Base-by-base conservation (phyloP, 352 stramenopile species). In the Globisporangium rhizosaccharum region DNA sequence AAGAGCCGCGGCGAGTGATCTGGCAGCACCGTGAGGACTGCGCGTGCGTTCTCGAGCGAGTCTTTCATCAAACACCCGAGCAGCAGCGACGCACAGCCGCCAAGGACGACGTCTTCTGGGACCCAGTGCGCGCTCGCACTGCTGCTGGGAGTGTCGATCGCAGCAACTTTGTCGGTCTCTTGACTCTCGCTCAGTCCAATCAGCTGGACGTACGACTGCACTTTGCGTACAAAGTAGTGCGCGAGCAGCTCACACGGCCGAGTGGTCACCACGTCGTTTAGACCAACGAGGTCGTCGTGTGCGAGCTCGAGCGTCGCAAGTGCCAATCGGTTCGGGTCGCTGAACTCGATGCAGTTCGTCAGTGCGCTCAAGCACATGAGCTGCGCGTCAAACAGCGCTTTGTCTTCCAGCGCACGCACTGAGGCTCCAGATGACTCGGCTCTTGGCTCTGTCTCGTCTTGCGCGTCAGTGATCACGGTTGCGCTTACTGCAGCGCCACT, bases 51-150 rank as follows among this genome's bases (percentile, higher is more conserved):
- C 11, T 33, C 51, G 0, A 57, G 48, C 2, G 77, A 87, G 11
- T 68, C 57, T 33, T 78, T 78, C 75, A 92, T 89, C 57, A 94
- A 50, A 56, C 79, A 92, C 18, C 84, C 84, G 0, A 94, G 68
- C 41, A 94, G 45, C 18, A 94, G 60, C 3, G 82, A 88, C 1
- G 59, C 70, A 30, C 78, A 90, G 0, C 84, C 84, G 50, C 80
- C 73, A 11, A 94, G 72, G 55, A 94, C 76, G 20, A 92, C 73
- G 48, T 92, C 82, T 57, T 94, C 82, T 6, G 84, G 79, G 15
- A 76, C 68, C 79, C 76, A 90, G 14, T 75, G 57, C 17, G 73
- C 67, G 36, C 51, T 53, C 12, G 15, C 41, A 12, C 10, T 12
- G 8, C 33, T 10, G 46, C 70, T 41, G 47, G 65, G 50, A 60